Evolutionary conservation across 1,284 basidiomycete genomes (phyloP), one percentile per base, ranked within the genome.

Genomic region (Ustilago xerochloae): DNA sequence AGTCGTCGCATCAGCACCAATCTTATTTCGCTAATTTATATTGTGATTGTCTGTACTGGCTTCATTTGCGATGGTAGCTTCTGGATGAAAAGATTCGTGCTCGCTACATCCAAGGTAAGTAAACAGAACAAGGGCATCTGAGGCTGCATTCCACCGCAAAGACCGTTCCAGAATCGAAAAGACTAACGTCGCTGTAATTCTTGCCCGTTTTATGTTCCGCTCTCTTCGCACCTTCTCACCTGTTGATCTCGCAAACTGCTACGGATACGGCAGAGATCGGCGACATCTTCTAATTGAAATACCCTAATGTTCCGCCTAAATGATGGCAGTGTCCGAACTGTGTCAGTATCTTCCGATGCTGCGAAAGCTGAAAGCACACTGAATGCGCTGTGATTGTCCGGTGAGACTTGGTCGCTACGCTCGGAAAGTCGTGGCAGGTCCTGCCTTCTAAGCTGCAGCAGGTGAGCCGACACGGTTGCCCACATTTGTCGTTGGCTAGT

Each of bases 71-170:
- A 24, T 20, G 16, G 4, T 51, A 73, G 68, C 62, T 79, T 0
- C 35, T 79, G 46, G 77, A 79, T 50, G 77, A 79, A 16, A 66
- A 64, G 53, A 77, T 79, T 38, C 74, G 77, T 2, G 61, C 72
- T 24, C 70, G 75, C 30, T 79, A 79, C 33, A 66, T 74, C 30
- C 74, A 67, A 68, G 76, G 76, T 78, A 32, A 41, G 73, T 69
- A 8, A 16, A 43, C 24, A 9, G 3, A 3, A 9, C 8, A 20
- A 5, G 5, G 4, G 2, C 39, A 15, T 36, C 4, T 4, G 15
- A n/a, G 35, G 18, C 35, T 12, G 13, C 18, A 36, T 36, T 6
- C 12, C 13, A 36, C 12, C 6, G 13, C 35, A 16, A 36, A 7
- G 35, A 5, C 5, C 18, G 35, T 15, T 4, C 35, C 38, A 18